These are phyloP conservation scores for Daldinia grandis DNA, from an alignment of 495 filamentous ascomycete genomes.

Conservation along the genomic window DNA sequence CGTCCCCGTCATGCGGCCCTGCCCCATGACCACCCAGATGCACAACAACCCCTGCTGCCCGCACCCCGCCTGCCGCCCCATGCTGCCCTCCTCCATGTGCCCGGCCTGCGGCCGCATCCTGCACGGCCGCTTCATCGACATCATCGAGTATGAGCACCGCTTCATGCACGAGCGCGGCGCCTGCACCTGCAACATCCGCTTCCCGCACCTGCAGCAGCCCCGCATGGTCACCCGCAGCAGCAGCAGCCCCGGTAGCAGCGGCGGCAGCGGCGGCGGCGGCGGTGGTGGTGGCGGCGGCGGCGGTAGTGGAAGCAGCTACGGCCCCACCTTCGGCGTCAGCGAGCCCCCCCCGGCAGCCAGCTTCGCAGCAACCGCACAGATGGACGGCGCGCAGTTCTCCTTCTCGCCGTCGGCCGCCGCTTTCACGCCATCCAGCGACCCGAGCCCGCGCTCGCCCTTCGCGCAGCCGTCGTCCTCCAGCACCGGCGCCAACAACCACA, in stretches of 20 bases:
- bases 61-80: slow-evolving; percentile 35
- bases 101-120: slow-evolving; percentile 49
- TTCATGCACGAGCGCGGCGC: slow-evolving; percentile 58
- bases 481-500: neutral
- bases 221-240: slow-evolving; percentile 31
- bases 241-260: too few species aligned
- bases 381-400: neutral
- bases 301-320: neutral
- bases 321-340: neutral
- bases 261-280: neutral
- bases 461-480: neutral
- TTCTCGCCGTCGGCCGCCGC: slow-evolving; percentile 8
- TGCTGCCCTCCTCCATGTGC: slow-evolving; percentile 50
- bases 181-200: slow-evolving; percentile 51
- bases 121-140: slow-evolving; percentile 52
- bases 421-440: neutral
- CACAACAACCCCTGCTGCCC: slow-evolving; percentile 49
- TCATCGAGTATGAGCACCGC: slow-evolving; percentile 55
- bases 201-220: slow-evolving; percentile 47
- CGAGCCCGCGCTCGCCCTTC: neutral
- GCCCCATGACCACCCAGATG: slow-evolving; percentile 51
- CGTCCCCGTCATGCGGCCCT: slow-evolving; percentile 48
- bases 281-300: neutral
- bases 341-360: neutral
- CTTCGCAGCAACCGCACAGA: neutral